Base-by-base conservation (phyloP, 148 eudicot species). In the Selenicereus undatus region DNA sequence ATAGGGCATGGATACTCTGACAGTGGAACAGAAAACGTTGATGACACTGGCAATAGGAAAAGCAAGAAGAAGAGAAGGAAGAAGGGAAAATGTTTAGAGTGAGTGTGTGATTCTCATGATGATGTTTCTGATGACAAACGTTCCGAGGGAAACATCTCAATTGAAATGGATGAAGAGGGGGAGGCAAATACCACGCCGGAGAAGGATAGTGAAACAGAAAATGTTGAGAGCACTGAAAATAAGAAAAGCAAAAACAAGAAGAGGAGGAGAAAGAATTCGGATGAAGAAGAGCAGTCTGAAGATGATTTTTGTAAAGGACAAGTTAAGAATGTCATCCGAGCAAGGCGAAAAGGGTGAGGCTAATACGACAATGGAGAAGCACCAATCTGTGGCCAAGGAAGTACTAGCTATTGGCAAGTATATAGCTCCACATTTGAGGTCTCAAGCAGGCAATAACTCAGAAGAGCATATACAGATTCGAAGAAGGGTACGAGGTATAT, bases 371-470 rank as follows among this genome's bases (percentile, higher is more conserved):
- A 42, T 51, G 48, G 87, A 81, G 74, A 84, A 80, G 14, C 81
- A 71, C 83, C 66, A 54, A 69, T 70, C 42, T 26, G 69, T 62
- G 22, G 84, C 77, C 42, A 75, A 82, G 50, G 80, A 16, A 45
- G 22, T 62, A 58, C 79, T 76, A 64, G 62, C 45, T 62, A 81
- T 50, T 81, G 83, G 76, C 77, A 92, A 87, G 79, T 97, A 94
- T 87, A 85, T 97, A 68, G 91, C 96, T 74, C 98, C 99, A 42
- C 96, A 90, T 78, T 86, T 94, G 77, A 90, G 98, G 84, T 86
- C 92, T 81, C 78, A 74, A 26, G 82, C 82, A 18, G 79, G 81
- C 77, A 86, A 82, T 87, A 97, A 92, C 71, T 86, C 84, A 48
- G 90, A 89, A 83, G 95, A 91, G 75, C 29, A 68, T 81, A 77